Conservation (phyloP, 1,284 basidiomycete genomes). For the Limonomyces culmigenus region DNA sequence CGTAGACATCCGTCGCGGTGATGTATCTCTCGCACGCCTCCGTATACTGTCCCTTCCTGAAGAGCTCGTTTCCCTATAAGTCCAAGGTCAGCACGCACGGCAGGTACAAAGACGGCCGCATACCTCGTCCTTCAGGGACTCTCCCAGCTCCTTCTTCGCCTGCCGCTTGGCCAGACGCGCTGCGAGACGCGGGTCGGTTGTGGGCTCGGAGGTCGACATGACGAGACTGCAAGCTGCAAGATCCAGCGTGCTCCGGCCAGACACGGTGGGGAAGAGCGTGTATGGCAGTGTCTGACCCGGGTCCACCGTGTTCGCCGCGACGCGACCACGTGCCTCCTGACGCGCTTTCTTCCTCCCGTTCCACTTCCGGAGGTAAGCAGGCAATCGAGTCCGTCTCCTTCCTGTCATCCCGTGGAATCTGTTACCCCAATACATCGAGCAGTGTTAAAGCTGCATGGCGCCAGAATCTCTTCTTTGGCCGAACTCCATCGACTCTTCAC, state of each 20-base stretch:
- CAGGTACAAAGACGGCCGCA: neutral
- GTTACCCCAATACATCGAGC: no score
- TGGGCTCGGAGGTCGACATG: neutral
- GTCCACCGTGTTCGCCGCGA: no score
- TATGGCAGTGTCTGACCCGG: no score
- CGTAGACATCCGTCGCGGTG: constrained; percentile 4
- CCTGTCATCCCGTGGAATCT: no score
- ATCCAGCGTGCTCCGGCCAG: neutral
- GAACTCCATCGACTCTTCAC: no score
- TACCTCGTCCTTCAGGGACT: neutral
- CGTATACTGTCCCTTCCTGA: neutral
- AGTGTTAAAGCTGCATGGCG: no score
- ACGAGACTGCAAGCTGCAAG: neutral
- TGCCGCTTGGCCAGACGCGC: neutral
- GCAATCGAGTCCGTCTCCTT: no score
- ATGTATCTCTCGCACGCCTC: neutral
- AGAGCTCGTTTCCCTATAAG: neutral
- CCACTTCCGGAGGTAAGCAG: no score
- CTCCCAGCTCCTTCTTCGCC: neutral
- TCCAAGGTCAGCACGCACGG: neutral
- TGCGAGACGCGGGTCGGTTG: neutral
- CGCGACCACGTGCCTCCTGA: no score
- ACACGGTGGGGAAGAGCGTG: neutral
- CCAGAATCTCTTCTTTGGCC: no score
- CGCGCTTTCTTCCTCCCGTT: no score